These are phyloP conservation scores for Moricandia moricandioides DNA, from an alignment of 345 rosid species.

Conservation along the genomic window DNA sequence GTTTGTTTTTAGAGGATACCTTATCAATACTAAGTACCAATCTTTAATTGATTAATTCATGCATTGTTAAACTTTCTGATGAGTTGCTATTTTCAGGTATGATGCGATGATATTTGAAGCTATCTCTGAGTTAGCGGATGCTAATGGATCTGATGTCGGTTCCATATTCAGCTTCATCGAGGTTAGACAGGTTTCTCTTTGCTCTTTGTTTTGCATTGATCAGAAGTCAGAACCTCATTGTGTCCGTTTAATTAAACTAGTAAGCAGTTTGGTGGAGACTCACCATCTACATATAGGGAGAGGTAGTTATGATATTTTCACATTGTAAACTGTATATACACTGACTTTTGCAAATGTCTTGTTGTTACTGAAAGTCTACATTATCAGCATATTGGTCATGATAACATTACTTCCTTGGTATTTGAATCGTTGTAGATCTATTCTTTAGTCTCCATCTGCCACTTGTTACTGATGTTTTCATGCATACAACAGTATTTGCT, in stretches of 20 bases:
- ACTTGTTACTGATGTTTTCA: constrained; percentile 4
- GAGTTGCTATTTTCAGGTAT: constrained; percentile 43
- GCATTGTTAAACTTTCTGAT: background rate
- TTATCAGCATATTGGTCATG: background rate
- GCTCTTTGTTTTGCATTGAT: constrained; percentile 2
- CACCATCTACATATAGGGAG: background rate
- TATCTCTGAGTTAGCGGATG: constrained; percentile 52
- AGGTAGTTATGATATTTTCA: constrained; percentile 1
- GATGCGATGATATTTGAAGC: constrained; percentile 82
- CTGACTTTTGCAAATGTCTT: background rate
- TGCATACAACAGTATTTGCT: background rate
- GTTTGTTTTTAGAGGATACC: constrained; percentile 10
- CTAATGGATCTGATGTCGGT: constrained; percentile 59
- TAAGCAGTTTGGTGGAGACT: background rate
- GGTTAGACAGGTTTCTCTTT: constrained; percentile 40
- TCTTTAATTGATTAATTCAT: background rate
- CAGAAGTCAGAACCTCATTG: background rate
- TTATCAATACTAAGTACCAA: background rate
- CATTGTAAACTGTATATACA: background rate
- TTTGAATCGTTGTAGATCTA: background rate
- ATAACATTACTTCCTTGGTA: background rate
- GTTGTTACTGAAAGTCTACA: background rate
- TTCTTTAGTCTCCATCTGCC: background rate
- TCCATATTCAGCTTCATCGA: constrained; percentile 65
- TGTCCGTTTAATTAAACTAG: background rate